These are phyloP conservation scores for Cryphonectria japonica DNA, from an alignment of 2,329 filamentous ascomycete genomes.

Conservation along the genomic window DNA sequence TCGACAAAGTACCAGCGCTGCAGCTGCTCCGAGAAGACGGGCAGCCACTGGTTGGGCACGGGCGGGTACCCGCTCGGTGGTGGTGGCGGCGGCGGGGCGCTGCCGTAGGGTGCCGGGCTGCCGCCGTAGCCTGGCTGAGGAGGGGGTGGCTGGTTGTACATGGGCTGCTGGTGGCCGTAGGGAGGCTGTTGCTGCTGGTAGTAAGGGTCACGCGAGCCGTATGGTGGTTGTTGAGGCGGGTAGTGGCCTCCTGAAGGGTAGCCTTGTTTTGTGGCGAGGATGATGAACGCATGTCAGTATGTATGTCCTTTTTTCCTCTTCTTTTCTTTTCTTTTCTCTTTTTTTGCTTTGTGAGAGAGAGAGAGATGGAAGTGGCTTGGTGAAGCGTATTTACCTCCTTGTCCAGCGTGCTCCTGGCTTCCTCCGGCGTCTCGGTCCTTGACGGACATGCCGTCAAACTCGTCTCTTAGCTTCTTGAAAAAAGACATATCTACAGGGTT, in stretches of 20 bases:
- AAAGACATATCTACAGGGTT: conserved; percentile 38
- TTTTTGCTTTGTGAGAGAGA: background rate
- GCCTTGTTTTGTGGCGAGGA: conserved; percentile 4
- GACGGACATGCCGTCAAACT: conserved; percentile 45
- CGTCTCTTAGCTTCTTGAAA: conserved; percentile 41
- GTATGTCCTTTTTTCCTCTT: no score
- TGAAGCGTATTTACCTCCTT: conserved; percentile 20
- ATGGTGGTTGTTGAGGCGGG: conserved; percentile 25
- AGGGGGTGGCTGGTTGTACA: conserved; percentile 12
- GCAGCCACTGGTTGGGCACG: conserved; percentile 57
- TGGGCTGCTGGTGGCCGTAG: conserved; percentile 28
- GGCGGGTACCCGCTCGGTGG: conserved; percentile 40
- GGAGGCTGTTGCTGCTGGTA: conserved; percentile 24
- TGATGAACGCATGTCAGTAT: conserved; percentile 12
- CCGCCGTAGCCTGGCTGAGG: background rate
- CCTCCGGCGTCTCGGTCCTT: conserved; percentile 37
- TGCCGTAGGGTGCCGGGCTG: conserved; percentile 23
- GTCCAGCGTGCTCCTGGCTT: conserved; percentile 27
- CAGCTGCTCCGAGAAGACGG: conserved; percentile 58
- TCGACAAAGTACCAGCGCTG: conserved; percentile 64
- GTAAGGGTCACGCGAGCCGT: conserved; percentile 10
- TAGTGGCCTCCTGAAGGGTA: conserved; percentile 26
- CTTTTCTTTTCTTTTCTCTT: no score
- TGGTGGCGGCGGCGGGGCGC: conserved; percentile 26
- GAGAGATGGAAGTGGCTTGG: background rate